phyloP scores from a whole-genome alignment of 1,284 basidiomycete genomes.

The Schizophyllum amplum region DNA sequence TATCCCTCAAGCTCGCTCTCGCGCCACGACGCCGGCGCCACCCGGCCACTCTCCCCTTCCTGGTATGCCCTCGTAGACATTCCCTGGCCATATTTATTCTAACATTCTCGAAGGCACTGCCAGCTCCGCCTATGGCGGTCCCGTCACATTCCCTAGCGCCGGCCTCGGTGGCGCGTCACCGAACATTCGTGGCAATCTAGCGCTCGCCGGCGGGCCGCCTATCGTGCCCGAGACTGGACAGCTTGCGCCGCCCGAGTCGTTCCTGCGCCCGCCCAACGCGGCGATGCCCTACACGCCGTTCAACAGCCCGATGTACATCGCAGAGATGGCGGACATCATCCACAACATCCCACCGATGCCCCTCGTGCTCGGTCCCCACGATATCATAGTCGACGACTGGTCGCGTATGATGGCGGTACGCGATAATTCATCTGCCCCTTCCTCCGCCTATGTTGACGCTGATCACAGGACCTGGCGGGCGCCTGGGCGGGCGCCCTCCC shows the following conservation, averaged over 20 bases:
- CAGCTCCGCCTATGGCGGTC: constrained; percentile 20
- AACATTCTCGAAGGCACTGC: constrained; percentile 12
- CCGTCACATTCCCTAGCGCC: constrained; percentile 21
- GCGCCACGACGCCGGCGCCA: constrained; percentile 28
- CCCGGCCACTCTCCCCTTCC: constrained; percentile 6
- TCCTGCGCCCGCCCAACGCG: constrained; percentile 59
- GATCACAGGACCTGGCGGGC: constrained; percentile 51
- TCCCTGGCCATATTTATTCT: constrained; percentile 17
- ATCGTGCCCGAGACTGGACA: constrained; percentile 26
- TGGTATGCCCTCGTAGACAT: constrained; percentile 22
- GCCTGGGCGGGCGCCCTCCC: constrained; percentile 69
- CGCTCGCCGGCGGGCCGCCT: not conserved
- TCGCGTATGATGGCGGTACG: constrained; percentile 63
- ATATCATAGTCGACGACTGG: constrained; percentile 72
- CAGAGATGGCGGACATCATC: constrained; percentile 66
- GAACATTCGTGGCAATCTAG: not conserved
- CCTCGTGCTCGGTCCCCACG: constrained; percentile 61
- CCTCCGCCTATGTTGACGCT: constrained; percentile 1
- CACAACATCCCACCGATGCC: constrained; percentile 64
- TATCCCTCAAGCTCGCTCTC: constrained; percentile 14
- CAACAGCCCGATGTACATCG: constrained; percentile 50
- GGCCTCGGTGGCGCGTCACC: constrained; percentile 14
- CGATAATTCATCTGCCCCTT: constrained; percentile 2
- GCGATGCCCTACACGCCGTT: constrained; percentile 63
- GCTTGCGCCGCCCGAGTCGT: constrained; percentile 58